Base-by-base conservation (phyloP, 768 basidiomycete genomes). In the Zangia roseola region DNA sequence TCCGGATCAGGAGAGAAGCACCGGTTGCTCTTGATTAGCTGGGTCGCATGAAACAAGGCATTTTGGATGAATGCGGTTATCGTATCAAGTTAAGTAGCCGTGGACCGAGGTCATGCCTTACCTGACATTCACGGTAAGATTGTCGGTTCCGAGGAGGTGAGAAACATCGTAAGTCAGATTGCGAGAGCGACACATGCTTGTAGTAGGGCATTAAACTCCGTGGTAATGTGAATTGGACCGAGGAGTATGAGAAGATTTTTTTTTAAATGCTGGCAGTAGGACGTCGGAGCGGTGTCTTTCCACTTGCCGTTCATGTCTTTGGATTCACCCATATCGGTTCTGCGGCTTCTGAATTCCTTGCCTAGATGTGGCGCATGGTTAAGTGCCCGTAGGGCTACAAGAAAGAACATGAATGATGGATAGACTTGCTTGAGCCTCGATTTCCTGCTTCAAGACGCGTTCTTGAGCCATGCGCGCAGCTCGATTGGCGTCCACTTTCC, bases 401-500 rank as follows among this genome's bases (percentile, higher is more conserved):
- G 31, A 30, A 30, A 30, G 30, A 28, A 24, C 36, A 21, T 28
- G 40, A 46, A 43, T 36, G 40, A 43, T 24, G 40, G 36, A 48
- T 30, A 33, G 20, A 69, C 76, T 62, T 45, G 77, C 82, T 77
- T 82, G 80, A 5, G 74, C 75, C 48, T 75, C 71, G 6, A 74
- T 69, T 58, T 78, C 77, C 57, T 74, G 75, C 61, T 74, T 75
- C 61, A 75, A 72, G 49, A 76, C 77, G 40, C 71, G 71, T 69
- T 85, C 85, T 61, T 76, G 71, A 4, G 76, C 74, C 10, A 76
- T 55, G 25, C 85, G 75, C 8, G 76, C 68, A 14, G 75, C 75
- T 30, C 81, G 76, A 47, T 75, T 72, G 3, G 77, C 78, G 56
- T 87, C 85, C 16, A 86, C 84, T 56, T 79, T 80, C 40, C 79